Evolutionary conservation across 2,329 filamentous ascomycete species (phyloP), one percentile per base, ranked within the genome.

Genomic region (Fusarium beomiforme): DNA sequence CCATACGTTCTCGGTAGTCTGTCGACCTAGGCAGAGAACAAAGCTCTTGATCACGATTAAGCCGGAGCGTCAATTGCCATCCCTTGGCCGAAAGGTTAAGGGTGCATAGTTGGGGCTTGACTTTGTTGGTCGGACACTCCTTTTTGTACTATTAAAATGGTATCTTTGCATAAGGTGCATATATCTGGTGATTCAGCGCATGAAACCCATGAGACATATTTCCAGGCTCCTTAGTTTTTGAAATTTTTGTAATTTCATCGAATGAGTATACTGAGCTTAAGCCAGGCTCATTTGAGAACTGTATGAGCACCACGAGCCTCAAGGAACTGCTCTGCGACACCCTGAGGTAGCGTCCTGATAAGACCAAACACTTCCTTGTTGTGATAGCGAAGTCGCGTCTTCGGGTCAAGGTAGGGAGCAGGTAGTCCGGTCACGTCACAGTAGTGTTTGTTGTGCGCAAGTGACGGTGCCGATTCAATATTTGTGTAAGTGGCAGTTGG

Each of bases 61-160:
- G 95, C 95, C 94, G 95, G 95, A 97, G 94, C 93, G 89, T 89
- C 91, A 91, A 91, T 90, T 95, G 91, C 88, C 93, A 91, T 90
- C 88, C 90, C 87, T 86, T 85, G 84, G 83, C 89, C 85, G 93
- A 97, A 84, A 97, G 92, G 89, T 86, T 81, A 81, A 83, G 85
- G 90, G 90, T 92, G 93, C 91, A 90, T 97, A 92, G 93, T 91
- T 89, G 91, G 88, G 85, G 93, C 89, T 97, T 97, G 95, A 97
- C 93, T 97, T 93, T 93, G 93, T 89, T 91, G 92, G 88, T 91
- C 92, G 86, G 83, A 96, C 93, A 95, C 74, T 73, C 26, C 24
- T 24, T 34, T 68, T 55, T 58, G 68, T 64, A 56, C 49, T 53
- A 50, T 61, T 55, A 34, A 31, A 59, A 49, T 59, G 64, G 46